Base-by-base conservation (phyloP, 2,329 filamentous ascomycete species). In the Corniculantispora saksenae region DNA sequence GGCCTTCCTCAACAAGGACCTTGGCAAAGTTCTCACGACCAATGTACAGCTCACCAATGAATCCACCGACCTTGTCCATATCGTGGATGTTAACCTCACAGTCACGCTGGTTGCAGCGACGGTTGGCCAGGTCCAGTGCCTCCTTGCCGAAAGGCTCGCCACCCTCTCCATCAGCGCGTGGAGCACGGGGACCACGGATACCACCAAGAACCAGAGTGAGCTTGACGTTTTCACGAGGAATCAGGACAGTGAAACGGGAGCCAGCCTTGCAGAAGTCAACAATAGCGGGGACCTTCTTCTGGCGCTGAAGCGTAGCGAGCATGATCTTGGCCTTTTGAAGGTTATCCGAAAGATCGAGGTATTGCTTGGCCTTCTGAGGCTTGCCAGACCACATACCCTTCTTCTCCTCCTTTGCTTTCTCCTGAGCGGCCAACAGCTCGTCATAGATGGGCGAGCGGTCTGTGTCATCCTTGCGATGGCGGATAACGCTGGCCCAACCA, bases 191-290 rank as follows among this genome's bases (percentile, higher is more conserved):
- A 17, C 93, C 93, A 66, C 93, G 92, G 70, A 99, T 95, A 56
- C 95, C 94, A 61, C 92, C 94, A 56, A 99, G 87, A 4, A 99
- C 94, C 75, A 99, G 90, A 1, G 94, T 99, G 67, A 99, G 84
- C 82, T 97, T 98, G 74, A 94, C 89, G 72, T 93, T 93, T 76
- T 99, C 95, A 43, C 94, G 90, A 55, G 95, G 94, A 57, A 99
- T 88, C 12, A 99, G 83, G 43, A 99, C 84, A 29, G 93, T 97
- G 79, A 98, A 99, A 70, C 95, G 88, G 48, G 94, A 97, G 35
- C 92, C 95, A n/a, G 93, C 92, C 80, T 98, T 97, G 82, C 97
- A 95, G 77, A 96, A 99, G 78, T 99, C 95, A 50, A 99, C 93
- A 70, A 99, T 85, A 13, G 91, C 95, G 9, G 95, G 93, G 3